phyloP scores from a whole-genome alignment of 306 rosid genomes.

The Trifolium dubium region DNA sequence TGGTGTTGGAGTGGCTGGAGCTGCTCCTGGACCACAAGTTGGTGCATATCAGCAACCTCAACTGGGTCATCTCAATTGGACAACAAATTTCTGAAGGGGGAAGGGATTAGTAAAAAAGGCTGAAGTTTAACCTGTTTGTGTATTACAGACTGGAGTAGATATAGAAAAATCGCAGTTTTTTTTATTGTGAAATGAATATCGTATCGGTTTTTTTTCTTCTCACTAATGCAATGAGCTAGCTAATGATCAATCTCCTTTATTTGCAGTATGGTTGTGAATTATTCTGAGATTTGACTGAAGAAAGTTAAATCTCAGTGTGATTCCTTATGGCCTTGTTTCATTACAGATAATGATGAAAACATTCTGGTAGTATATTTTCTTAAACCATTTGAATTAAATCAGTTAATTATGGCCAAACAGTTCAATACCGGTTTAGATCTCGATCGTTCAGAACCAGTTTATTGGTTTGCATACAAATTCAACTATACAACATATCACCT shows the following conservation, averaged over 20 bases:
- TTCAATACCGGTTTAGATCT: too few relatives aligned
- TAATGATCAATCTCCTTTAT: constrained; percentile 36
- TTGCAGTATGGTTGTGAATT: constrained; percentile 22
- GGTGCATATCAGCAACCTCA: constrained; percentile 95
- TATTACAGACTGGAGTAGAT: constrained; percentile 54
- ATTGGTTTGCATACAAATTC: too few relatives aligned
- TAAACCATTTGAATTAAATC: too few relatives aligned
- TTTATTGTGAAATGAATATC: constrained; percentile 58
- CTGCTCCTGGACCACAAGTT: constrained; percentile 91
- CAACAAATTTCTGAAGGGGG: constrained; percentile 81
- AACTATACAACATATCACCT: too few relatives aligned
- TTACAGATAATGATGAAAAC: background rate
- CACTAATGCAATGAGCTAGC: constrained; percentile 54
- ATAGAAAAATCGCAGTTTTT: constrained; percentile 60
- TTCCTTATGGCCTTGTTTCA: constrained; percentile 10
- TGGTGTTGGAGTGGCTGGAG: constrained; percentile 87
- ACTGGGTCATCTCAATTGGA: constrained; percentile 89
- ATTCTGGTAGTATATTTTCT: background rate
- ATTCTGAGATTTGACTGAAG: constrained; percentile 32
- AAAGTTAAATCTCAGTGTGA: constrained; percentile 25
- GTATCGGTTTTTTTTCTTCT: constrained; percentile 37
- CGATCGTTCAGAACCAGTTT: too few relatives aligned
- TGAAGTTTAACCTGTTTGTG: constrained; percentile 64
- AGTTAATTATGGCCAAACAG: too few relatives aligned
- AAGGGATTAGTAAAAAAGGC: background rate